Evolutionary conservation across 176 grass and related monocot species (phyloP), one percentile per base, ranked within the genome.

Genomic region (Elaeis guineensis): DNA sequence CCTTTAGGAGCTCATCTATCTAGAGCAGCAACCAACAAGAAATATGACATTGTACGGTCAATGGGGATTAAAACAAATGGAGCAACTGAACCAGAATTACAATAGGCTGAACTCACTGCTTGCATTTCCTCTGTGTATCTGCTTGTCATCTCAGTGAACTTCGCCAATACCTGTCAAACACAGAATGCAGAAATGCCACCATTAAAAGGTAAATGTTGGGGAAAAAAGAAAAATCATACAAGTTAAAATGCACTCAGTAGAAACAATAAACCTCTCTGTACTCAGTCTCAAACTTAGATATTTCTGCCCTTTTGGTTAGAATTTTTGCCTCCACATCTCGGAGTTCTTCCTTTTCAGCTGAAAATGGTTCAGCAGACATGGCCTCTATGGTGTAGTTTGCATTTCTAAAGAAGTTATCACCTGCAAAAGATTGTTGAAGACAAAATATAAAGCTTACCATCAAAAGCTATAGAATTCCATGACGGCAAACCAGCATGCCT

Each of bases 341-440:
- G 22, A 93, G 77, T 58, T 83, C 81, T 72, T 77, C 85, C 84
- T 89, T 99, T 82, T 99, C 84, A 5, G 61, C 65, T 58, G 70
- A 19, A 55, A 98, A 98, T 39, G 85, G 78, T 85, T 93, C 88
- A 17, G 76, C 84, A 56, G 76, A 83, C 17, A 98, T 72, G 19
- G 93, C 74, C 69, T 98, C 94, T 74, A 98, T 81, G 19, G 76
- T 93, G 86, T 98, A 98, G 71, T 57, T 99, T 71, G 73, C 84
- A 62, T 82, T 89, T 76, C 74, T 93, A 57, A 99, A 99, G 75
- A 99, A 99, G 81, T 99, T 99, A 70, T 99, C 94, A 54, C 94
- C 94, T 99, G 64, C 57, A 44, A 66, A 44, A 3, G 35, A 12
- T 44, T 44, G 35, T 44, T 44, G 9, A 44, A 44, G 11, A 44